A percentile compares a stretch with the other conserved stretches of the same genome.
Evolutionary conservation across 176 grass and related monocot species (phyloP).

Genomic region (Aegilops sharonensis): DNA sequence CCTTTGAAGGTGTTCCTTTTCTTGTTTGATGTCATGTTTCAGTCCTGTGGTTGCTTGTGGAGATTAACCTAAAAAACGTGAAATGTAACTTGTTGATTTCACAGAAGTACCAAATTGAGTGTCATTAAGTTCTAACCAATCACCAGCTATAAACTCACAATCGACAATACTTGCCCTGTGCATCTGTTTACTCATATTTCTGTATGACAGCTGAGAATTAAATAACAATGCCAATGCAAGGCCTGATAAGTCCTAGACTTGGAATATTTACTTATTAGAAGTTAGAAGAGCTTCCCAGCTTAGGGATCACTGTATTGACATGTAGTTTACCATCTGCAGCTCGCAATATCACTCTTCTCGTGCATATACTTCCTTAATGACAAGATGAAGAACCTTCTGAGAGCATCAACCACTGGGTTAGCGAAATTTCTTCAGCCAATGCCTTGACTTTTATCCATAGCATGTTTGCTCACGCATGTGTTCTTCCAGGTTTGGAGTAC

Average conservation of each 20-base stretch:
- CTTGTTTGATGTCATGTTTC: constrained; percentile 14
- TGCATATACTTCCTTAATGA: constrained; percentile 98
- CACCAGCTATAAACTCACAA: not conserved
- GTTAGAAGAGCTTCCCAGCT: not conserved
- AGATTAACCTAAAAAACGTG: not conserved
- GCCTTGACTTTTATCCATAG: not conserved
- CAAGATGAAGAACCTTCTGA: constrained; percentile 87
- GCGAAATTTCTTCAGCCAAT: not conserved
- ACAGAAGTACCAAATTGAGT: not conserved
- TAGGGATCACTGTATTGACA: constrained; percentile 7
- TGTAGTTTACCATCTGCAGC: constrained; percentile 50
- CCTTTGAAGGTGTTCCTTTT: constrained; percentile 1
- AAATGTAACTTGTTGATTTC: not conserved
- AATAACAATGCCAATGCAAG: not conserved
- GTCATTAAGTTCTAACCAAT: not conserved
- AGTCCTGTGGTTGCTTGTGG: not conserved
- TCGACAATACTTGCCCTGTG: not conserved
- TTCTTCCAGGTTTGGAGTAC: constrained; percentile 71
- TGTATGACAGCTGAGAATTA: not conserved
- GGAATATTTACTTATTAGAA: not conserved
- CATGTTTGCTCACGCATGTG: constrained; percentile 8
- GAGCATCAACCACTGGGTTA: constrained; percentile 85
- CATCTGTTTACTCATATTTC: not conserved
- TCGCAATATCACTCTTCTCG: constrained; percentile 78
- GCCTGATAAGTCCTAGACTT: not conserved